phyloP scores from a whole-genome alignment of 2,329 filamentous ascomycete genomes.

The Orbilia blumenaviensis region DNA sequence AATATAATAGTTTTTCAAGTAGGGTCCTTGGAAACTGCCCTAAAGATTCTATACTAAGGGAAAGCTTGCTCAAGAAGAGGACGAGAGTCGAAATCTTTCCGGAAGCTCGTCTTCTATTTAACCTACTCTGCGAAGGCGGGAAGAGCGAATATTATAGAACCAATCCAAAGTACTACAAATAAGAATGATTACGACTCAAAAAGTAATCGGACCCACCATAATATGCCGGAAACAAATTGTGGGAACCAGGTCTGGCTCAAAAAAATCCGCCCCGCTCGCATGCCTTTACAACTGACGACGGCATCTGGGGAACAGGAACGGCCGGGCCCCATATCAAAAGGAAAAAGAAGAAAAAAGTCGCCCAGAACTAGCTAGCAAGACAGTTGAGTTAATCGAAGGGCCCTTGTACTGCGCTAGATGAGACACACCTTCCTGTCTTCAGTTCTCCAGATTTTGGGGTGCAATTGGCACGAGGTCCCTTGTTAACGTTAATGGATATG shows the following conservation, averaged over 20 bases:
- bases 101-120: background rate
- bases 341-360: background rate
- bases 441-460: background rate
- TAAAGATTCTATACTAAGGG: background rate
- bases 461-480: constrained; percentile 1
- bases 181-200: background rate
- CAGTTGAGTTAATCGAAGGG: background rate
- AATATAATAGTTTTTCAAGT: no score
- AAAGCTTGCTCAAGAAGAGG: background rate
- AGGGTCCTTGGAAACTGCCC: background rate
- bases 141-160: constrained; percentile 30
- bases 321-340: background rate
- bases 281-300: constrained; percentile 15
- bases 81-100: background rate
- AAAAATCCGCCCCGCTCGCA: constrained; percentile 32
- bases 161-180: background rate
- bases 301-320: constrained; percentile 6
- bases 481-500: background rate
- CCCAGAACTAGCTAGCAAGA: no score
- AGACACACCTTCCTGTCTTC: constrained; percentile 1
- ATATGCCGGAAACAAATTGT: constrained; percentile 33
- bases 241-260: constrained; percentile 19
- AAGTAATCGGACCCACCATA: constrained; percentile 3
- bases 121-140: background rate
- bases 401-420: background rate